Base-by-base conservation (phyloP, 768 basidiomycete genomes). In the Leccinum boreale region DNA sequence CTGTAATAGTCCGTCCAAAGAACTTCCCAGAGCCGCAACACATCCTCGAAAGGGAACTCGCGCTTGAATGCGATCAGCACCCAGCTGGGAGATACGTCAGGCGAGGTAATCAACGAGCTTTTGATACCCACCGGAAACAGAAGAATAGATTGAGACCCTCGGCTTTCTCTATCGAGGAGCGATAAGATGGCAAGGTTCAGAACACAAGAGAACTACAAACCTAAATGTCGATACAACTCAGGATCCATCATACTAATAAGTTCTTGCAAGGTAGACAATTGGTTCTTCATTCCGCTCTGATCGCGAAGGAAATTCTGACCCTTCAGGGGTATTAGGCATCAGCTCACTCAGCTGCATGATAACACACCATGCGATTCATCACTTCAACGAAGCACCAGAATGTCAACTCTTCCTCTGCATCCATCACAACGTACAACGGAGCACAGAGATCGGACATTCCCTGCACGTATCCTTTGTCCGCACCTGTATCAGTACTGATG, bases 371-470 rank as follows among this genome's bases (percentile, higher is more conserved):
- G 56, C 92, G 86, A 67, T 90, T 82, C 97, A 99, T 98, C 60
- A 95, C 84, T 62, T 89, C 84, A 21, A 91, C 94, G 67, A 99
- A 94, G 67, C 93, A 94, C 94, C 95, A 98, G 74, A 98, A 98
- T 2, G 92, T 92, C 74, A 92, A 73, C 53, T 89, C 90, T 66
- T 96, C 94, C 61, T 97, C 89, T 7, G 85, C 90, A 53, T 82
- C 86, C 82, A 92, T 87, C 15, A 94, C 91, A 24, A 98, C 87
- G 67, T 98, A 98, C 6, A 98, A 74, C 12, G 97, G 97, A 4
- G 92, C 89, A 64, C 92, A 91, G 14, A 99, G 82, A 73, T 99
- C 97, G 3, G 92, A 94, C 97, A 98, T 98, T 31, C 97, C 97
- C 73, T 98, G 97, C 5, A 98, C 97, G 70, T 98, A 98, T 28